Conservation (phyloP, 176 grass and related monocot genomes). For the Puya raimondii region DNA sequence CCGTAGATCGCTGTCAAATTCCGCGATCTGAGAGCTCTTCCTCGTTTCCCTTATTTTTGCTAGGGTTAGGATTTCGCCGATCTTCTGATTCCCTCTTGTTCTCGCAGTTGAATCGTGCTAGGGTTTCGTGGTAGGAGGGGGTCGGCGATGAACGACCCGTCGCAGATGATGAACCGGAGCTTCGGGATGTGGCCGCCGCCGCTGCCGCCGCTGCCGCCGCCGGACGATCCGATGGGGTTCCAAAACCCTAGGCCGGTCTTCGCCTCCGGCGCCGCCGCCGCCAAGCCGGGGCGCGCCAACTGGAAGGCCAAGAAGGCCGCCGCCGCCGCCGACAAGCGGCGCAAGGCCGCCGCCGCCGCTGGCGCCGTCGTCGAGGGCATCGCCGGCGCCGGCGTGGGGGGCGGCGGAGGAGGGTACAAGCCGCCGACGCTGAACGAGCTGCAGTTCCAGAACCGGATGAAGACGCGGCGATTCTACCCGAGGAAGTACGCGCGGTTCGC, state of each 20-base stretch:
- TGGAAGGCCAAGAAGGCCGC: conserved; percentile 19
- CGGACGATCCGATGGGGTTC: conserved; percentile 21
- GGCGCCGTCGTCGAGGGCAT: not conserved
- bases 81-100: not conserved
- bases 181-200: conserved; percentile 50
- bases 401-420: conserved; percentile 33
- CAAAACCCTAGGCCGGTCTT: conserved; percentile 14
- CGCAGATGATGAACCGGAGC: conserved; percentile 50
- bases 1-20: no score
- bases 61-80: not conserved
- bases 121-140: not conserved
- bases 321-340: conserved; percentile 23
- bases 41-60: not conserved
- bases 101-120: not conserved
- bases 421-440: conserved; percentile 62
- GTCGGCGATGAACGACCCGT: conserved; percentile 43
- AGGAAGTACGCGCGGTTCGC: conserved; percentile 33
- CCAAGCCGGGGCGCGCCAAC: conserved; percentile 24
- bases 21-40: no score
- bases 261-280: conserved; percentile 7
- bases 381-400: not conserved
- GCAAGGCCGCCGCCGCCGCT: conserved; percentile 23
- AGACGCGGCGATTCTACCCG: conserved; percentile 41
- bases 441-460: conserved; percentile 42
- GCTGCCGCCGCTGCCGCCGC: conserved; percentile 26